Conservation (phyloP, 108 stramenopile genomes). For the Skeletonema tropicum region DNA sequence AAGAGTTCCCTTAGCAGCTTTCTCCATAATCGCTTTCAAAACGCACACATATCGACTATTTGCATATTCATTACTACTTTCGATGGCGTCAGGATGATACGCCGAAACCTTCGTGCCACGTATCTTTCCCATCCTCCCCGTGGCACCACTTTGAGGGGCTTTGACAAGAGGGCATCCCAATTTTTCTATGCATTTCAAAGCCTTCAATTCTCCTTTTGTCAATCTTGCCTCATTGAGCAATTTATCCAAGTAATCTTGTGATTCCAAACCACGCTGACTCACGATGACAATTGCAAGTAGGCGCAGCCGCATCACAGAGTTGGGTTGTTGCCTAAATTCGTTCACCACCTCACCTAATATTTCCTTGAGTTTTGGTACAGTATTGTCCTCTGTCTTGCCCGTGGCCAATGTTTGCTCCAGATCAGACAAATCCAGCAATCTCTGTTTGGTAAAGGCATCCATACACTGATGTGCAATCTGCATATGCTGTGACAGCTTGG, state of each 20-base stretch:
- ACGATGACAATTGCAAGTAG: constrained; percentile 87
- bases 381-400: constrained; percentile 86
- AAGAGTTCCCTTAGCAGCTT: constrained; percentile 61
- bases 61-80: constrained; percentile 79
- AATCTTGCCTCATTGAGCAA: constrained; percentile 78
- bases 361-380: constrained; percentile 62
- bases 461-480: constrained; percentile 92
- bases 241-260: constrained; percentile 59
- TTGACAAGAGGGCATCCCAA: constrained; percentile 71
- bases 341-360: constrained; percentile 70
- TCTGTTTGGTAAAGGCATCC: constrained; percentile 73
- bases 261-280: constrained; percentile 75
- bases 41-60: constrained; percentile 81
- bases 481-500: constrained; percentile 94
- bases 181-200: constrained; percentile 65
- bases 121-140: constrained; percentile 17
- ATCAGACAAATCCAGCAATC: constrained; percentile 82
- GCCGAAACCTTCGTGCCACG: constrained; percentile 21
- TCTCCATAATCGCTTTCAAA: constrained; percentile 74
- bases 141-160: neutral
- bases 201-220: constrained; percentile 47
- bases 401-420: constrained; percentile 95
- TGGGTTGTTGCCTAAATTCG: constrained; percentile 49
- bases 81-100: constrained; percentile 21
- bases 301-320: constrained; percentile 71